A percentile compares a stretch with the other conserved stretches of the same genome.
These are phyloP conservation scores for Fusarium falciforme DNA, from an alignment of 2,329 filamentous ascomycete species.

Conservation along the genomic window DNA sequence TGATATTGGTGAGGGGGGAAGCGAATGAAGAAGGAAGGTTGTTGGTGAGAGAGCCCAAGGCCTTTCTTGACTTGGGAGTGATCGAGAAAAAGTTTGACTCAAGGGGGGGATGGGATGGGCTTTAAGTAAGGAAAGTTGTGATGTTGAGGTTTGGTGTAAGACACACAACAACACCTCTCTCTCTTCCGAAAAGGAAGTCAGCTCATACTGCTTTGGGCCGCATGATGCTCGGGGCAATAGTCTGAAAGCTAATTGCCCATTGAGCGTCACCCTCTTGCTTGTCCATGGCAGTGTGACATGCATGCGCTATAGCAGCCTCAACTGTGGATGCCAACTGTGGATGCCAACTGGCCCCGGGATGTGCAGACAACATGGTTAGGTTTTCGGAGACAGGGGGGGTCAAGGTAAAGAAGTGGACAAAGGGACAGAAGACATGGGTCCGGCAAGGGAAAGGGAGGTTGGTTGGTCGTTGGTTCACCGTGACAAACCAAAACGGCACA, in stretches of 20 bases:
- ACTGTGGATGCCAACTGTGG: slow-evolving; percentile 36
- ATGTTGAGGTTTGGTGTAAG: background rate
- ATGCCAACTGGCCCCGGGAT: slow-evolving; percentile 29
- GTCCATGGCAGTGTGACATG: slow-evolving; percentile 24
- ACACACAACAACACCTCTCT: background rate
- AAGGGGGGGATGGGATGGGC: slow-evolving; percentile 13
- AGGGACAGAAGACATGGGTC: background rate
- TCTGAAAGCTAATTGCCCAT: slow-evolving; percentile 30
- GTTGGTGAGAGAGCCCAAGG: slow-evolving; percentile 21
- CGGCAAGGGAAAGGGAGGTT: background rate
- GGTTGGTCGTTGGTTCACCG: slow-evolving; percentile 7
- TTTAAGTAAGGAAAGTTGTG: slow-evolving; percentile 26
- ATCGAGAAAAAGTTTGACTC: background rate
- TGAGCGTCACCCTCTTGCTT: background rate
- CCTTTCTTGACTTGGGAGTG: slow-evolving; percentile 35
- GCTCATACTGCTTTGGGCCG: slow-evolving; percentile 32
- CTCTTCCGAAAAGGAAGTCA: slow-evolving; percentile 29
- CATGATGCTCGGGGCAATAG: slow-evolving; percentile 25
- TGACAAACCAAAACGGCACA: slow-evolving; percentile 11
- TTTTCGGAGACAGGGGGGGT: slow-evolving; percentile 9
- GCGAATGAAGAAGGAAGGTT: slow-evolving; percentile 23
- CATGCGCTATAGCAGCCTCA: slow-evolving; percentile 33
- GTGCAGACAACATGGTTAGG: slow-evolving; percentile 8
- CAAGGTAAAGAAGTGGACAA: background rate
- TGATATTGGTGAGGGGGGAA: slow-evolving; percentile 1